These are phyloP conservation scores for Irpex sp. DNA, from an alignment of 1,284 basidiomycete species.

Conservation along the genomic window DNA sequence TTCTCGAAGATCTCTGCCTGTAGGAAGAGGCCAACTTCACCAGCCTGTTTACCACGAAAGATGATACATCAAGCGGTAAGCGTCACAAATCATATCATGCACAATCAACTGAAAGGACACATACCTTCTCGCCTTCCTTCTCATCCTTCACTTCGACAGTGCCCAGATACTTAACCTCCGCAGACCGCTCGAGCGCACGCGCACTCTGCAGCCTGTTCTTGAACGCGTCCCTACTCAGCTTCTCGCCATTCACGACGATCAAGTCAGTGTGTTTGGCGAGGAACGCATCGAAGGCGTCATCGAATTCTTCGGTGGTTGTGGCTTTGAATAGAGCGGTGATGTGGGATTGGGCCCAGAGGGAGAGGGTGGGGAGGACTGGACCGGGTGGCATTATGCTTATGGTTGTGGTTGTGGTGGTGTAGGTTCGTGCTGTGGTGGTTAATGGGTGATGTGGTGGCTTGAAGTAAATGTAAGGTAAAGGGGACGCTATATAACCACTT, in stretches of 20 bases:
- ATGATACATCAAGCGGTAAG: too few relatives aligned
- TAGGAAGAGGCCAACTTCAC: conserved; percentile 24
- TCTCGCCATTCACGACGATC: conserved; percentile 33
- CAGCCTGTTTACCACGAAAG: conserved; percentile 15
- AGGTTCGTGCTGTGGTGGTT: background rate
- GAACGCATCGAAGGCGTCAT: conserved; percentile 30
- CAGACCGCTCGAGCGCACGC: conserved; percentile 20
- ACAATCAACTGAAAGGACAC: background rate
- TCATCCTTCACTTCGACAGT: conserved; percentile 19
- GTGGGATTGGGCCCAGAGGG: conserved; percentile 30
- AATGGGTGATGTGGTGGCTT: background rate
- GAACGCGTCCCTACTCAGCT: conserved; percentile 22
- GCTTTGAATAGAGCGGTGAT: conserved; percentile 31
- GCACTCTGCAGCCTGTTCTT: conserved; percentile 20
- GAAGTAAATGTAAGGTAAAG: background rate
- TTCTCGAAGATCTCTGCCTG: conserved; percentile 21
- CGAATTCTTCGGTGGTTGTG: conserved; percentile 27
- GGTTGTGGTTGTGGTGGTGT: conserved; percentile 9
- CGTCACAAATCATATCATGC: too few relatives aligned
- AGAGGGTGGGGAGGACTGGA: conserved; percentile 31
- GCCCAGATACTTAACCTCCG: conserved; percentile 19
- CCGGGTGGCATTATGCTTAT: conserved; percentile 14
- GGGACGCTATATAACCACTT: conserved; percentile 2
- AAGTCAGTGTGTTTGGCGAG: conserved; percentile 24
- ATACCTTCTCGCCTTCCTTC: conserved; percentile 16